These are phyloP conservation scores for Veloboletus limbatus DNA, from an alignment of 1,284 basidiomycete species.

Conservation along the genomic window DNA sequence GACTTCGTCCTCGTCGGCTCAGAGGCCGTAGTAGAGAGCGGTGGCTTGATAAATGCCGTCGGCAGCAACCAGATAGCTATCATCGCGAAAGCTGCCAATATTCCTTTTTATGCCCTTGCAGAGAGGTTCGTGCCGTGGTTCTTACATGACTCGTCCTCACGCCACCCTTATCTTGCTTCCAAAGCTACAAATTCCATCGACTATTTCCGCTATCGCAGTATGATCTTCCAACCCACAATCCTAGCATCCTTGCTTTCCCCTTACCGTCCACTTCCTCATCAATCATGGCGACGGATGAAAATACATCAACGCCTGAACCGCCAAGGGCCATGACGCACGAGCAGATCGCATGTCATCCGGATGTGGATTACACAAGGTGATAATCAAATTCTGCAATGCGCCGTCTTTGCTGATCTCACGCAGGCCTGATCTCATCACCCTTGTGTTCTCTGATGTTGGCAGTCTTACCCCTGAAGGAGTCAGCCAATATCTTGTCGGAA, in stretches of 20 bases:
- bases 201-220: constrained; percentile 96
- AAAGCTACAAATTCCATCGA: constrained; percentile 95
- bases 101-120: constrained; percentile 95
- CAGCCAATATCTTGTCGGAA: constrained; percentile 86
- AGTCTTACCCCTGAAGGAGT: constrained; percentile 90
- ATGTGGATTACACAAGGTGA: constrained; percentile 82
- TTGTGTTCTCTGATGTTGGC: constrained; percentile 90
- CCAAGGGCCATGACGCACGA: constrained; percentile 61
- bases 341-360: constrained; percentile 72
- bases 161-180: constrained; percentile 21
- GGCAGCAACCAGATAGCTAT: constrained; percentile 97
- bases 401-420: constrained; percentile 26
- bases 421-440: constrained; percentile 83
- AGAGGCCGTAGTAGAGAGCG: constrained; percentile 96
- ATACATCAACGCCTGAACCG: constrained; percentile 23
- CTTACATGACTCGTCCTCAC: constrained; percentile 24
- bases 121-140: constrained; percentile 64
- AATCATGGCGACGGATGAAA: constrained; percentile 12
- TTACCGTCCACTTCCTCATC: constrained; percentile 31
- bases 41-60: constrained; percentile 84
- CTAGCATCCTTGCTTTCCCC: constrained; percentile 67
- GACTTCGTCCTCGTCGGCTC: constrained; percentile 96
- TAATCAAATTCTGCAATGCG: constrained; percentile 12
- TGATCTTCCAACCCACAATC: constrained; percentile 86
- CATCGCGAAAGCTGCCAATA: constrained; percentile 91